Evolutionary conservation across 345 rosid genomes (phyloP), one percentile per base, ranked within the genome.

Genomic region (Citrus hindsii): DNA sequence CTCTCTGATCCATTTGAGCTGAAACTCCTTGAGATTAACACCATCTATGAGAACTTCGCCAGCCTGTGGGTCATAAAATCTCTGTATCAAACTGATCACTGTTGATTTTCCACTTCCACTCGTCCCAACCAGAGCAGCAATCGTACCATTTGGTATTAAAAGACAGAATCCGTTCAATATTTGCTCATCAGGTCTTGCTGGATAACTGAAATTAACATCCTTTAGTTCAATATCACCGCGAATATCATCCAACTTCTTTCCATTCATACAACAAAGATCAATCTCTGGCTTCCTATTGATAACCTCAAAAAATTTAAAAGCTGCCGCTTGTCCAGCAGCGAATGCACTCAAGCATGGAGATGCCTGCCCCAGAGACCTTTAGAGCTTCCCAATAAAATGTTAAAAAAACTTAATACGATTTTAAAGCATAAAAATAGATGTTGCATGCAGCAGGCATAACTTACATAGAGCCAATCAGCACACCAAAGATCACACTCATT

Each of bases 31-130:
- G n/a, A 88, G 82, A 38, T 93, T 85, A 40, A 88, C 68, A 4
- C 92, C 91, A 73, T 91, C 95, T 7, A 89, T 85, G 4, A 77
- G 86, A 19, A 93, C 89, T 85, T 88, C 86, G 40, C 89, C 94
- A 0, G 79, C 73, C 56, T 79, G 87, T 1, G 93, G 95, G 78
- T 91, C 95, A 62, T 89, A 91, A 69, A 91, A 93, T 83, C 97
- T 88, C 83, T 91, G 91, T 8, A 93, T 88, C n/a, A 93, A 56
- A 79, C 89, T 86, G 66, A 90, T 87, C 2, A 90, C 86, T 14
- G 93, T 90, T 48, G 91, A 93, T 67, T 93, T 93, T 37, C 94
- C 94, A 35, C 94, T 90, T 66, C 95, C 94, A 73, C 94, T 91
- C 25, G 86, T 90, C 14, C 97, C 95, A 61, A 93, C 95, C 56